Evolutionary conservation across 805 yeast species (phyloP).

Genomic region (Lipomyces sp.): DNA sequence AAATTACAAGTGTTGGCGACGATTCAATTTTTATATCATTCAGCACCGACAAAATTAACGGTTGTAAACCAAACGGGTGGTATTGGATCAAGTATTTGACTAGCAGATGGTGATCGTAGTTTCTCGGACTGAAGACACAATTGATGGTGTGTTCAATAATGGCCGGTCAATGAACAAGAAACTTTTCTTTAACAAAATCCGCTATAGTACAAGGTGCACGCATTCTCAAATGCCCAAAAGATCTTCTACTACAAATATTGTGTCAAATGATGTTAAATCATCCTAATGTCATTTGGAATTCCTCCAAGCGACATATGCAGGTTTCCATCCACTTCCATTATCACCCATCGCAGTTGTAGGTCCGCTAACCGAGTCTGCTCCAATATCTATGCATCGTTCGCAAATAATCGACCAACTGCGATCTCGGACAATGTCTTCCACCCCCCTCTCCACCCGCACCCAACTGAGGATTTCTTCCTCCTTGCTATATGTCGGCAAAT

Average conservation of each 20-base stretch:
- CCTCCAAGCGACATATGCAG: constrained; percentile 20
- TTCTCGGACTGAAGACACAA: no score
- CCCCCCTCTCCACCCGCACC: constrained; percentile 34
- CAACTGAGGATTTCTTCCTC: constrained; percentile 35
- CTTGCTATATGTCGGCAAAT: constrained; percentile 25
- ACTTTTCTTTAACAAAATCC: background rate
- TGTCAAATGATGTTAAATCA: background rate
- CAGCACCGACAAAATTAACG: no score
- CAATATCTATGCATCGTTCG: constrained; percentile 34
- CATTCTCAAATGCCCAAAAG: background rate
- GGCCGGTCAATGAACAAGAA: background rate
- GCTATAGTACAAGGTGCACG: background rate
- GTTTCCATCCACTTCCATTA: constrained; percentile 27
- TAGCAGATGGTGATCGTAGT: background rate
- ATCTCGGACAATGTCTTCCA: constrained; percentile 39
- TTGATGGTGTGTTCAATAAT: no score
- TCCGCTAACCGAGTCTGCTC: constrained; percentile 3
- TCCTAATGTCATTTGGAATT: background rate
- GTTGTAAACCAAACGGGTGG: no score
- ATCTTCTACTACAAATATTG: background rate
- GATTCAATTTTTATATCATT: no score
- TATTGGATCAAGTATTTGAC: no score
- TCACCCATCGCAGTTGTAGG: constrained; percentile 5
- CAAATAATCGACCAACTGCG: constrained; percentile 34
- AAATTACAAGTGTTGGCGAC: no score